Percentiles rank a stretch among this genome's conserved stretches.
Evolutionary conservation across 2,329 filamentous ascomycete species (phyloP).

Genomic region (Lizonia empirigonia): DNA sequence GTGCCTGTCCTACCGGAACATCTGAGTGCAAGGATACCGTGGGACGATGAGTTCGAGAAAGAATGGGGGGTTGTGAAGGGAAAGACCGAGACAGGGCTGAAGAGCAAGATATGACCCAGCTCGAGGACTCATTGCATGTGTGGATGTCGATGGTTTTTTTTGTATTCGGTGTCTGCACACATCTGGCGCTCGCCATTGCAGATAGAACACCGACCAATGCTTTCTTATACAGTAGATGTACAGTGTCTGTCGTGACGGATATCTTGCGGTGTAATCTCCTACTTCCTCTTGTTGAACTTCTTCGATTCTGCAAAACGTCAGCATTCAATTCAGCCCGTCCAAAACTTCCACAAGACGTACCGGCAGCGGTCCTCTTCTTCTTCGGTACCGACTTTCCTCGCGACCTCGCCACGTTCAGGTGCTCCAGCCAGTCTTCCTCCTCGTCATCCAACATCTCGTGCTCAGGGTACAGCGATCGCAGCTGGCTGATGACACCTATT

Average conservation of each 20-base stretch:
- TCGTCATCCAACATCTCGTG: conserved; percentile 74
- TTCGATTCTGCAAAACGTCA: conserved; percentile 48
- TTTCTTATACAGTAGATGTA: conserved; percentile 26
- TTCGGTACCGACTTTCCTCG: conserved; percentile 88
- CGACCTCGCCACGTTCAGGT: conserved; percentile 55
- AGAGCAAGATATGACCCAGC: conserved; percentile 28
- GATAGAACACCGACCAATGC: conserved; percentile 24
- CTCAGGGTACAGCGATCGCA: conserved; percentile 72
- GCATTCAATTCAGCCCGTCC: not conserved
- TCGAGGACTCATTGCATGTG: not conserved
- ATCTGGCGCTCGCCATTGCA: not conserved
- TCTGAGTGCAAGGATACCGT: conserved; percentile 46
- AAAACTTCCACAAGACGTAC: conserved; percentile 36
- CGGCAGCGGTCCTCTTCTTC: conserved; percentile 74
- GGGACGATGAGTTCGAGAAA: conserved; percentile 53
- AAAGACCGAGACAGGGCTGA: conserved; percentile 10
- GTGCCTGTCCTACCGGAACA: conserved; percentile 51
- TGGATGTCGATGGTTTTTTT: not conserved
- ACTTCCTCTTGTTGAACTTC: conserved; percentile 56
- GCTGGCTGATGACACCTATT: conserved; percentile 71
- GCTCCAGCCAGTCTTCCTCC: conserved; percentile 80
- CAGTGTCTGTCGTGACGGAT: conserved; percentile 9
- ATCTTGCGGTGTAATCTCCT: conserved; percentile 11
- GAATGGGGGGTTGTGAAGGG: conserved; percentile 26
- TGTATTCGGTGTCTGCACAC: not conserved